Percentiles rank a stretch among this genome's conserved stretches.
phyloP scores from a whole-genome alignment of 2,329 filamentous ascomycete species.

The Lecanosticta acicola region DNA sequence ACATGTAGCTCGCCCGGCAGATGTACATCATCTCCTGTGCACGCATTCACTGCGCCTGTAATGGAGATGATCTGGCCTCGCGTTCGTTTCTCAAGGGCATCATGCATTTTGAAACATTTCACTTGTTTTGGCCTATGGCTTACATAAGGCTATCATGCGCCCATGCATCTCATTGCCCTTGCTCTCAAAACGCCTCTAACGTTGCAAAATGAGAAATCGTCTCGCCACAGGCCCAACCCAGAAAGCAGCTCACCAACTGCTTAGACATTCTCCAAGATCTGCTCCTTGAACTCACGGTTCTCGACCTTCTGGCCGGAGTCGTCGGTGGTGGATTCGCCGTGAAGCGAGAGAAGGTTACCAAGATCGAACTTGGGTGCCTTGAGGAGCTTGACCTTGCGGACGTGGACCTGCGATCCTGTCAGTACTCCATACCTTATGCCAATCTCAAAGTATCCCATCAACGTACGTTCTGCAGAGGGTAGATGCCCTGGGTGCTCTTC shows the following conservation, averaged over 20 bases:
- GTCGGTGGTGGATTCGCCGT: constrained; percentile 94
- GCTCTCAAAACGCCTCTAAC: constrained; percentile 25
- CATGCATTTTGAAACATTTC: constrained; percentile 20
- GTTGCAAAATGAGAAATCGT: constrained; percentile 23
- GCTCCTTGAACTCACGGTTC: constrained; percentile 94
- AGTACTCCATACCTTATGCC: constrained; percentile 23
- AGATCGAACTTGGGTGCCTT: constrained; percentile 99
- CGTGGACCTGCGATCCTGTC: constrained; percentile 70
- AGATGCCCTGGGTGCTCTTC: constrained; percentile 99
- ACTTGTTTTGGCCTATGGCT: constrained; percentile 23
- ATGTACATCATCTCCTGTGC: too few species aligned
- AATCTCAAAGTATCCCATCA: neutral
- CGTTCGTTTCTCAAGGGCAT: constrained; percentile 1
- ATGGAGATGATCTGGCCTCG: too few species aligned
- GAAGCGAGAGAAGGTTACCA: constrained; percentile 88
- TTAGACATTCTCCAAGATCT: constrained; percentile 90
- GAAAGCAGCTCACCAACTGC: constrained; percentile 17
- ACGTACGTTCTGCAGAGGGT: constrained; percentile 94
- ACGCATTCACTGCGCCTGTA: too few species aligned
- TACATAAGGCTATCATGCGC: constrained; percentile 19
- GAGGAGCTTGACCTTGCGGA: constrained; percentile 99
- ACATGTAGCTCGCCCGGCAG: too few species aligned
- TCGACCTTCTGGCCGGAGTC: constrained; percentile 97
- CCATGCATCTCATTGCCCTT: constrained; percentile 19
- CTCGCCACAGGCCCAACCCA: constrained; percentile 22